Base-by-base conservation (phyloP, 2,329 filamentous ascomycete species). In the Botryotinia globosa region DNA sequence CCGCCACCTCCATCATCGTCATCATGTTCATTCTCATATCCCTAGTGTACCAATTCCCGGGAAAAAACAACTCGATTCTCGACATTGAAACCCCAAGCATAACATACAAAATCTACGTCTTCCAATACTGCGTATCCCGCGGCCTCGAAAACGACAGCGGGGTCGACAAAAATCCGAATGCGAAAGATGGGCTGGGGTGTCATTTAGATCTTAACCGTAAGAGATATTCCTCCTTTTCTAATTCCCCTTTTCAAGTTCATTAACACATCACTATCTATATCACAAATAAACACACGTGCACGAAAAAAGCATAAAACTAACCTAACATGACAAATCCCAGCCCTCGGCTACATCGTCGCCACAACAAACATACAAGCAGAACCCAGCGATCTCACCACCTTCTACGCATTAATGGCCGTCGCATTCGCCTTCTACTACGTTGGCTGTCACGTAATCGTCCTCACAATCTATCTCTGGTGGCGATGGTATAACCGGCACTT, bases 121-220 rank as follows among this genome's bases (percentile, higher is more conserved):
- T 45, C 10, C 61, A 22, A 12, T 64, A 64, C 20, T 64, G 61
- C 3, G 39, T 64, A 8, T 44, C 18, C 14, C 18, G 16, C 18
- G 61, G 61, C 16, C 18, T 8, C 4, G 18, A 32, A 6, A 29
- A 44, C 10, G n/a, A 45, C 8, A n/a, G 25, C 10, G 61, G 61
- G 4, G 39, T 29, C 1, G 18, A 22, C 4, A 5, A 22, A 18
- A 29, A 64, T 20, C n/a, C 10, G 2, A 32, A 64, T 5, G 61
- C 37, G 10, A 32, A 29, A 20, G n/a, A 64, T 45, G 39, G 61
- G 12, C 7, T 22, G 18, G 61, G 61, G 0, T 64, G 61, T 45
- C 61, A 64, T 64, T 29, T 64, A n/a, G 39, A 64, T 18, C 29
- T 64, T 22, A 64, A 64, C 39, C 61, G 61, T 64, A 25, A 32